Base-by-base conservation (phyloP, 1,284 basidiomycete genomes). In the Paramarasmius palmivorus region DNA sequence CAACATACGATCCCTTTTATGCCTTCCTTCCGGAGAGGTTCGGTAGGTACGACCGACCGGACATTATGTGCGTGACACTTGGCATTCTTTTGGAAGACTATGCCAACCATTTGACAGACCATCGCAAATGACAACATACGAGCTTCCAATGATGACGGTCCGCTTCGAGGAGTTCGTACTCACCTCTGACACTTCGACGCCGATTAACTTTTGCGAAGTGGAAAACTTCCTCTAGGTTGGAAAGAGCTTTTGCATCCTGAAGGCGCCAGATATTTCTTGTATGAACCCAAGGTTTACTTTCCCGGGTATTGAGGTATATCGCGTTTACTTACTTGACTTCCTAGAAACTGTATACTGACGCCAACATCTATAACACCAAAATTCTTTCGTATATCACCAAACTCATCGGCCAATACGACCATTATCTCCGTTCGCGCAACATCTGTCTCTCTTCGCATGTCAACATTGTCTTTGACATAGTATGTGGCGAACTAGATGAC, bases 321-420 rank as follows among this genome's bases (percentile, higher is more conserved):
- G 7, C 9, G 19, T 22, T n/a, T 25, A 39, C 19, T 20, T 10
- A 8, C 45, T 38, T n/a, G n/a, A 40, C 48, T 34, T 35, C 47
- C 22, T 26, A 69, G 67, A 65, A 67, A 37, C 65, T 74, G 1
- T 72, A 69, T 37, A 77, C 75, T 0, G 73, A 78, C 53, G 65
- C 69, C 8, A 60, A 74, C 49, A 59, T 78, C 4, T 71, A 65
- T 45, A 62, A 77, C 41, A 2, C 40, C 2, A 47, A 47, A 0
- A 59, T 66, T 5, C 49, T 64, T 5, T 29, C 45, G 1, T 61
- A 66, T 35, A 59, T 72, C 4, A 57, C 57, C 4, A 58, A 63
- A 14, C 64, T 65, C 26, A 60, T 71, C 5, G 50, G 46, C 6
- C 55, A 52, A 32, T 61, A 73, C 19, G 58, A 65, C 2, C 60